phyloP scores from a whole-genome alignment of 352 stramenopile species.

The Poterioochromonas sp. region DNA sequence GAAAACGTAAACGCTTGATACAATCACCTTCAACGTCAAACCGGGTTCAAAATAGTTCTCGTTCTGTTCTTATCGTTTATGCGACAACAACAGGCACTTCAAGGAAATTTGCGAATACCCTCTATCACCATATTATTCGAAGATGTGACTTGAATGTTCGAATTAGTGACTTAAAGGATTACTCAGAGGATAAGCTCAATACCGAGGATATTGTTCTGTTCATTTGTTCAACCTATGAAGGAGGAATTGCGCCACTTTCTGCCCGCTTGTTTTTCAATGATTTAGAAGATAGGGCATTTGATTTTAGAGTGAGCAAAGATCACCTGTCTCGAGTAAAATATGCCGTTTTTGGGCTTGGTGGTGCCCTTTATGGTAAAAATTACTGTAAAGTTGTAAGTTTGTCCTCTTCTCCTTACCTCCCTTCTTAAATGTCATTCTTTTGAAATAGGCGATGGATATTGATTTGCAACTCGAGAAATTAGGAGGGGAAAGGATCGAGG shows the following conservation, averaged over 20 bases:
- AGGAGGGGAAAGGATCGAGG: background rate
- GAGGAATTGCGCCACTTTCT: constrained; percentile 61
- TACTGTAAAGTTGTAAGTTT: constrained; percentile 49
- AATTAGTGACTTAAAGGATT: constrained; percentile 5
- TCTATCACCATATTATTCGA: background rate
- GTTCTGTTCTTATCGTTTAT: constrained; percentile 22
- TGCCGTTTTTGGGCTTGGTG: constrained; percentile 67
- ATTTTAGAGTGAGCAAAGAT: constrained; percentile 68
- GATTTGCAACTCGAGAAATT: background rate
- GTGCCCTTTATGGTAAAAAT: constrained; percentile 69
- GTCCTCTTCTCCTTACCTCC: background rate
- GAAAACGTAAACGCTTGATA: no score
- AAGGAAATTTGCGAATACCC: constrained; percentile 4
- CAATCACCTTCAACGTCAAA: no score
- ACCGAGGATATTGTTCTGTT: constrained; percentile 63
- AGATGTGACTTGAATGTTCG: background rate
- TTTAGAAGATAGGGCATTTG: constrained; percentile 69
- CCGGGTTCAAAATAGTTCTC: no score
- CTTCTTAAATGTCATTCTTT: constrained; percentile 23
- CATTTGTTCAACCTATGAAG: constrained; percentile 68
- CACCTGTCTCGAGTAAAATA: constrained; percentile 58
- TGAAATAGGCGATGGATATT: constrained; percentile 6
- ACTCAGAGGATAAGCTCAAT: constrained; percentile 58
- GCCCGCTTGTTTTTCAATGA: constrained; percentile 62
- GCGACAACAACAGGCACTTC: constrained; percentile 25